phyloP scores from a whole-genome alignment of 306 rosid species.

The Quercus cerris region DNA sequence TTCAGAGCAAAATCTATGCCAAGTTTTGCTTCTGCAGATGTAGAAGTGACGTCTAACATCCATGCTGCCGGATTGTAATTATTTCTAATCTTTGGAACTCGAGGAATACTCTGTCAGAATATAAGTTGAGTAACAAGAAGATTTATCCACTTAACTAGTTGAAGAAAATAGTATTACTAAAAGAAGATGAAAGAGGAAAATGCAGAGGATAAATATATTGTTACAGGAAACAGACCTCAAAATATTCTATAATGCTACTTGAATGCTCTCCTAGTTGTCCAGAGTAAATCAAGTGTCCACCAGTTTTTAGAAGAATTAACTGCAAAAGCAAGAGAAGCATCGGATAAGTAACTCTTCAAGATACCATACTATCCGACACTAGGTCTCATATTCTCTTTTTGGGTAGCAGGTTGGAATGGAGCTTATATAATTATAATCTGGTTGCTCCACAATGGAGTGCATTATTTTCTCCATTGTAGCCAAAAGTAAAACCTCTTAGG shows the following conservation, averaged over 20 bases:
- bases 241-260: slow-evolving; percentile 40
- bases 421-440: too few relatives aligned
- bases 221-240: slow-evolving; percentile 42
- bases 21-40: slow-evolving; percentile 48
- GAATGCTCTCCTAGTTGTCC: slow-evolving; percentile 57
- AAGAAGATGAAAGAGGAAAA: not conserved
- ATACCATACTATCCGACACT: not conserved
- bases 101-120: slow-evolving; percentile 42
- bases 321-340: slow-evolving; percentile 1
- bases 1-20: slow-evolving; percentile 61
- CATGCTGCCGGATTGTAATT: slow-evolving; percentile 72
- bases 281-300: slow-evolving; percentile 51
- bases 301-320: slow-evolving; percentile 58
- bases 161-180: not conserved
- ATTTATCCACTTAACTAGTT: not conserved
- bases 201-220: not conserved
- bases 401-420: too few relatives aligned
- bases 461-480: not conserved
- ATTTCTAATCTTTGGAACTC: slow-evolving; percentile 58
- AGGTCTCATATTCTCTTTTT: too few relatives aligned
- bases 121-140: slow-evolving; percentile 18
- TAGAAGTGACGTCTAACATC: slow-evolving; percentile 68
- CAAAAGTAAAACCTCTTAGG: not conserved
- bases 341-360: not conserved
- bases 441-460: not conserved